Evolutionary conservation across 768 basidiomycete genomes (phyloP).

Genomic region (Tulasnella sp.): DNA sequence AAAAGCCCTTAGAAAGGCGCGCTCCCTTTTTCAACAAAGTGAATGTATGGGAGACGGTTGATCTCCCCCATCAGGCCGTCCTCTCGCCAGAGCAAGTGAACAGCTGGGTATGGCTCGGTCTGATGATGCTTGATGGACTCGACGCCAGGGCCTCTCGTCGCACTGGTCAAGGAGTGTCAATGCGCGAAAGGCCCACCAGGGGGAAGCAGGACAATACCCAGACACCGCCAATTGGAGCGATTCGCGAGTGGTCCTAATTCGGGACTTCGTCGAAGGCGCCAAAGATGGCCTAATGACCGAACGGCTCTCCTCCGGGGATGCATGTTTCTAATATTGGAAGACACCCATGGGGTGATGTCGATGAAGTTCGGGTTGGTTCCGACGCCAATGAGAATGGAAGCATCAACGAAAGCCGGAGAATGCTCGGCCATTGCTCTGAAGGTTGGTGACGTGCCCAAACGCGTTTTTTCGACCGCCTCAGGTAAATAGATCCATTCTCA

Average conservation of each 20-base stretch:
- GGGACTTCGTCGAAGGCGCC: not conserved
- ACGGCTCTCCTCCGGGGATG: not conserved
- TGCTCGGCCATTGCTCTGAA: not conserved
- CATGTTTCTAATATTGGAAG: not conserved
- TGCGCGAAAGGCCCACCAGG: not conserved
- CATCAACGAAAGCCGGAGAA: not conserved
- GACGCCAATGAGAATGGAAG: not conserved
- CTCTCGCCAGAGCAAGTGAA: not conserved
- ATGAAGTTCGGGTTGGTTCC: not conserved
- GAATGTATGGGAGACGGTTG: not conserved
- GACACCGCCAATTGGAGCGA: not conserved
- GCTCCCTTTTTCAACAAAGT: not conserved
- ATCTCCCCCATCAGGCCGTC: not conserved
- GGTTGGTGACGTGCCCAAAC: not conserved
- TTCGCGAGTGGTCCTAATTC: not conserved
- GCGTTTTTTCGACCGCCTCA: not conserved
- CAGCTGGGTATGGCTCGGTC: not conserved
- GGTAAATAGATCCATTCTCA: not conserved
- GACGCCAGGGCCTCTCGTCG: not conserved
- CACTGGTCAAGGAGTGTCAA: not conserved
- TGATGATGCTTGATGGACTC: not conserved
- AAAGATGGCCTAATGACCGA: not conserved
- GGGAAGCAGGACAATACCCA: not conserved
- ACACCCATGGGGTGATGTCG: not conserved
- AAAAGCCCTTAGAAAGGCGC: not conserved